Evolutionary conservation across 2,329 filamentous ascomycete genomes (phyloP).

Genomic region (Trichoderma hamatum): DNA sequence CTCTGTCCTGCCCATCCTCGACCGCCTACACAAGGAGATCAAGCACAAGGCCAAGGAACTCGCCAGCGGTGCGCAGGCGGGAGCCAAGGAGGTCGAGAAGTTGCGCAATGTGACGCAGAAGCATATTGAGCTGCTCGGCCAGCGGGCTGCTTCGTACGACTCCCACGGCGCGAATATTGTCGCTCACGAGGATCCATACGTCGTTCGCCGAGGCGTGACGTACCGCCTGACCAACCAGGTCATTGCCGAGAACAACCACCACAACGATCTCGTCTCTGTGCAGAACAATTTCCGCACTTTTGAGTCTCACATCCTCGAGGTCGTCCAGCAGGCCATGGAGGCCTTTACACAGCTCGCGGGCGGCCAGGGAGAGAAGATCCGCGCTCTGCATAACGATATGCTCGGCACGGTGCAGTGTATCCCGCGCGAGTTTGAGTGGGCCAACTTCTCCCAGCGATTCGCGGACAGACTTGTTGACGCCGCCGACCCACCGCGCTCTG

Average conservation of each 20-base stretch:
- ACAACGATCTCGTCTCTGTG: slow-evolving; percentile 86
- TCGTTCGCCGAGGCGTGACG: slow-evolving; percentile 78
- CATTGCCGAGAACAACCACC: slow-evolving; percentile 92
- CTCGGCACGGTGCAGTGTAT: slow-evolving; percentile 75
- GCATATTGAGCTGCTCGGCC: slow-evolving; percentile 90
- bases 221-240: slow-evolving; percentile 90
- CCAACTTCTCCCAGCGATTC: slow-evolving; percentile 75
- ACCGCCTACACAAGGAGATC: slow-evolving; percentile 91
- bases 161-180: slow-evolving; percentile 72
- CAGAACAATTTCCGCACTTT: slow-evolving; percentile 89
- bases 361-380: slow-evolving; percentile 79
- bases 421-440: slow-evolving; percentile 88
- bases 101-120: slow-evolving; percentile 85
- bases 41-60: slow-evolving; percentile 96
- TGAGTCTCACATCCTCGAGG: slow-evolving; percentile 81
- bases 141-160: slow-evolving; percentile 80
- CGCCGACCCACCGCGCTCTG: slow-evolving; percentile 69
- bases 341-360: slow-evolving; percentile 81
- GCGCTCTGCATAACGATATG: slow-evolving; percentile 82
- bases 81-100: slow-evolving; percentile 89
- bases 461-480: slow-evolving; percentile 76
- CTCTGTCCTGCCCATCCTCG: slow-evolving; percentile 82
- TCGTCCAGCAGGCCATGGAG: slow-evolving; percentile 79
- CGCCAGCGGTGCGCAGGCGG: slow-evolving; percentile 75
- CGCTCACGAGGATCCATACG: slow-evolving; percentile 81